Conservation (phyloP, 768 basidiomycete genomes). For the Tylopilus intermedius region DNA sequence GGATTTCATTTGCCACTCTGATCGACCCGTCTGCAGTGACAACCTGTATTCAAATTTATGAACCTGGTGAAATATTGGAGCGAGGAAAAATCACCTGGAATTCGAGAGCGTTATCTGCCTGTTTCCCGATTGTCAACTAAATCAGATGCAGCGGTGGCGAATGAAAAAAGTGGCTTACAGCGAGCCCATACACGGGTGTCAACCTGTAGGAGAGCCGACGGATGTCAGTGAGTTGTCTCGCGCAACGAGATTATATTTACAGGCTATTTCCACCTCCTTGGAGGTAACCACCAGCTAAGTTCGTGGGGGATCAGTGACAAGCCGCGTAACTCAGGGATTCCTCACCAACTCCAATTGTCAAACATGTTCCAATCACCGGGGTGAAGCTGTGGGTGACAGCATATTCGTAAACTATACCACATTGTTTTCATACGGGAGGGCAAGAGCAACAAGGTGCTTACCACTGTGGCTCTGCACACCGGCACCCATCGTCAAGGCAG, state of each 20-base stretch:
- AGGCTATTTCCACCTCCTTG: constrained; percentile 46
- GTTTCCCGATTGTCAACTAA: neutral
- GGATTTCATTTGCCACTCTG: constrained; percentile 36
- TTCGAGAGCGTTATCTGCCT: constrained; percentile 47
- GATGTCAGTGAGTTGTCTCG: neutral
- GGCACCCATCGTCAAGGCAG: constrained; percentile 19
- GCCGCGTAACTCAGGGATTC: neutral
- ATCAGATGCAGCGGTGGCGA: neutral
- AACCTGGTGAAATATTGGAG: neutral
- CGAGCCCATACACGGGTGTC: constrained; percentile 40
- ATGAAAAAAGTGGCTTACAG: constrained; percentile 18
- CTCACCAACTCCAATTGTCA: constrained; percentile 19
- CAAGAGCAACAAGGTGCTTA: neutral
- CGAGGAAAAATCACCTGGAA: constrained; percentile 24
- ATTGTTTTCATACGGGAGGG: neutral
- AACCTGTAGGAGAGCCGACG: constrained; percentile 15
- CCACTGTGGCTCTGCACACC: constrained; percentile 10
- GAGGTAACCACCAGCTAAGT: constrained; percentile 43
- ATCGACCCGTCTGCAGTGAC: constrained; percentile 39
- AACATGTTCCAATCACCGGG: constrained; percentile 17
- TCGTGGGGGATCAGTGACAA: neutral
- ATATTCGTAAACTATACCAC: constrained; percentile 15
- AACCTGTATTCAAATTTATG: constrained; percentile 12
- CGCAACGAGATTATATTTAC: neutral
- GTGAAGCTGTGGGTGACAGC: constrained; percentile 13